Percentiles rank a stretch among this genome's conserved stretches.
Conservation (phyloP, 148 eudicot genomes). For the Rhododendron mucronatum region DNA sequence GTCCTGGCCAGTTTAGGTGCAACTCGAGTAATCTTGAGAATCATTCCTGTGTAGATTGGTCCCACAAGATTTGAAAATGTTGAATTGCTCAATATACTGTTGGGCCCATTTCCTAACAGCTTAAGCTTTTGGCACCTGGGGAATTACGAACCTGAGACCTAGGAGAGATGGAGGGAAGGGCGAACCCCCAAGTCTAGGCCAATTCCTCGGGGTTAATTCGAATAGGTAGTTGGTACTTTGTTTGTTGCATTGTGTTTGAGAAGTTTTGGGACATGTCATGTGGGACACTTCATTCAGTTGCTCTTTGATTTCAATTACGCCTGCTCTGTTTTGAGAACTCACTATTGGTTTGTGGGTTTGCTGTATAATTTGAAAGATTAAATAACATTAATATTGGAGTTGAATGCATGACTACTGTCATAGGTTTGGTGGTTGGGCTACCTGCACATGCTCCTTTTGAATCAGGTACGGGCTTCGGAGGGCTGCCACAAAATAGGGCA, state of each 20-base stretch:
- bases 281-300: not conserved
- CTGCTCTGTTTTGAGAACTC: not conserved
- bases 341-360: not conserved
- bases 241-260: not conserved
- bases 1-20: not conserved
- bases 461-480: not conserved
- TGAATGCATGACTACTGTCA: not conserved
- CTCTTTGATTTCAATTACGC: not conserved
- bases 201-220: not conserved
- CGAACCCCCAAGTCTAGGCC: not conserved
- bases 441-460: not conserved
- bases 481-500: not conserved
- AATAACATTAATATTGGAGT: not conserved
- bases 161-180: not conserved
- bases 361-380: not conserved
- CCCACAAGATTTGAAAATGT: not conserved
- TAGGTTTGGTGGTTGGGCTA: not conserved
- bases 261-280: not conserved
- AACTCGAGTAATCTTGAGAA: not conserved
- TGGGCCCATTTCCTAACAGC: not conserved
- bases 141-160: not conserved
- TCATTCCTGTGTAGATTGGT: not conserved
- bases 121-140: not conserved
- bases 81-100: not conserved
- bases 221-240: not conserved